Evolutionary conservation across 148 eudicot genomes (phyloP), one percentile per base, ranked within the genome.

Genomic region (Rhododendron griersonianum): DNA sequence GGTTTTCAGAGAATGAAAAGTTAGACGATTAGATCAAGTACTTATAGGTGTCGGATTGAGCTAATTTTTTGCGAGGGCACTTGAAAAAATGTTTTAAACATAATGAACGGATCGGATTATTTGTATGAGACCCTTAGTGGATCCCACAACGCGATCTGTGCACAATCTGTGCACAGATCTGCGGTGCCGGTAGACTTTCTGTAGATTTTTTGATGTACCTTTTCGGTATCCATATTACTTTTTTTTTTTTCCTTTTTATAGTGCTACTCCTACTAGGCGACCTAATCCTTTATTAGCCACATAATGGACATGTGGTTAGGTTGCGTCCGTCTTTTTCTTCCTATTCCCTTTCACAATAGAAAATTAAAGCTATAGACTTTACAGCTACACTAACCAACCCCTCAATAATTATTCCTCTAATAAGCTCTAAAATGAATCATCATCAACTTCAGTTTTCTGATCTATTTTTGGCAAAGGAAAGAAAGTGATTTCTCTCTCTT

Each of bases 241-340:
- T 35, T 9, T 6, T 39, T n/a, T 21, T 77, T 19, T 19, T 21
- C 2, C 30, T 44, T 45, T 45, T 23, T 23, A 44, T 77, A 14
- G 81, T n/a, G 48, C 55, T 35, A 35, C 35, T 33, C 35, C 35
- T 35, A 35, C 37, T 21, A 37, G 30, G 21, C 16, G 11, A 78
- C 55, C 51, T 78, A 78, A 78, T 78, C 53, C 81, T 44, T 23
- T 45, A 37, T 45, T 48, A 78, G 53, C 51, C 81, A 78, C 81
- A 44, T 45, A 10, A 45, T 78, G 28, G 30, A 45, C 81, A 41
- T 78, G 81, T 78, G 53, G 53, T 78, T 78, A 78, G 81, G 53
- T 28, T 78, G 48, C 13, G 21, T 4, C 53, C 13, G 21, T 4
- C 53, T 48, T 21, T 78, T 78, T 8, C 15, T 78, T 78, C 25